These are phyloP conservation scores for Naganishia onofrii DNA, from an alignment of 768 basidiomycete genomes.

Conservation along the genomic window DNA sequence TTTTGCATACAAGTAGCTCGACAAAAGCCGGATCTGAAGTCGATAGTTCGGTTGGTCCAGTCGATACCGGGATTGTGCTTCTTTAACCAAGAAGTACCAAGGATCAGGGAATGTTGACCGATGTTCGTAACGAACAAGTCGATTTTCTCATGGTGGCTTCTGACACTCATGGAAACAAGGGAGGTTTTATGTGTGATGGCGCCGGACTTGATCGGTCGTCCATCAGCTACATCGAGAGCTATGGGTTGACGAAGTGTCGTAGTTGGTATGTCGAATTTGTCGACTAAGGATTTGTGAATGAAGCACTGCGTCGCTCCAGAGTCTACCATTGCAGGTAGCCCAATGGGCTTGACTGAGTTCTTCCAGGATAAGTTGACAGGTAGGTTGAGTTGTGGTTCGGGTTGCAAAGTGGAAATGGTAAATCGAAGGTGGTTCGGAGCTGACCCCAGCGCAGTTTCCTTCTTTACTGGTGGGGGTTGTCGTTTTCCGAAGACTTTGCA, in stretches of 20 bases:
- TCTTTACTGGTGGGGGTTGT: slow-evolving; percentile 8
- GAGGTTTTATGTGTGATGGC: slow-evolving; percentile 12
- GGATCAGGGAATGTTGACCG: slow-evolving; percentile 1
- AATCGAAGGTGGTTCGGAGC: neutral
- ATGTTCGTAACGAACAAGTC: neutral
- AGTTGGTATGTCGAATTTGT: neutral
- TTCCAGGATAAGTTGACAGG: neutral
- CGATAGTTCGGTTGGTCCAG: slow-evolving; percentile 6
- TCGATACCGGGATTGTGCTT: slow-evolving; percentile 3
- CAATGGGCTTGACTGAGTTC: neutral
- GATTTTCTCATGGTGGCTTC: slow-evolving; percentile 1
- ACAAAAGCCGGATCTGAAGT: slow-evolving; percentile 7
- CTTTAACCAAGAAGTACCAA: slow-evolving; percentile 7
- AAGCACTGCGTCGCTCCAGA: slow-evolving; percentile 4
- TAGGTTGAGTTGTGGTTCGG: neutral
- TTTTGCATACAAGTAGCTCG: neutral
- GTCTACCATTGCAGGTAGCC: slow-evolving; percentile 1
- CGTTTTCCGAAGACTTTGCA: neutral
- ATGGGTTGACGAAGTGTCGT: slow-evolving; percentile 5
- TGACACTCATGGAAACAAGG: slow-evolving; percentile 6
- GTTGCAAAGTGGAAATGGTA: neutral
- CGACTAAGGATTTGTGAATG: slow-evolving; percentile 9
- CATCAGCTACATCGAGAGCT: neutral
- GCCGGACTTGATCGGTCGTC: slow-evolving; percentile 3
- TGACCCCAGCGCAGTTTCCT: slow-evolving; percentile 9